Evolutionary conservation across 441 rosid genomes (phyloP).

Genomic region (Gossypium armourianum): DNA sequence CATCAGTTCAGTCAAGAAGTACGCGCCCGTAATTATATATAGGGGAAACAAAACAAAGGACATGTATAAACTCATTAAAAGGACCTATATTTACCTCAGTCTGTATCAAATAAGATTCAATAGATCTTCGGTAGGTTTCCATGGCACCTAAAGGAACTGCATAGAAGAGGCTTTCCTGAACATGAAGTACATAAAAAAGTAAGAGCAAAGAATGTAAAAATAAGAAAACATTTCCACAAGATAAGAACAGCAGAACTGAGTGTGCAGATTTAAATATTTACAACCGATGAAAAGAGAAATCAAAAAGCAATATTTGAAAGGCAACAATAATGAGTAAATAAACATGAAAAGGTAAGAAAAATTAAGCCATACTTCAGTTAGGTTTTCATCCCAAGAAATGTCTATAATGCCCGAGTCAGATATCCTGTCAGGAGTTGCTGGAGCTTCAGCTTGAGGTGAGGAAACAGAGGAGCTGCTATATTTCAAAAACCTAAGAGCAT

Average conservation of each 20-base stretch:
- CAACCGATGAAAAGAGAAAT: not conserved
- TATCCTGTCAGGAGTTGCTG: conserved; percentile 45
- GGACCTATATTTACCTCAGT: conserved; percentile 44
- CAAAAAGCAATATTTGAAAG: not conserved
- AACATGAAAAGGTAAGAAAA: conserved; percentile 1
- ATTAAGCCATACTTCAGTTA: conserved; percentile 58
- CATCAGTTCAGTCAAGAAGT: not conserved
- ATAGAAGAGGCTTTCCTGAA: conserved; percentile 91
- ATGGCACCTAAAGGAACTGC: conserved; percentile 76
- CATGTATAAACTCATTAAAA: conserved; percentile 7
- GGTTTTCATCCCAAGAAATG: conserved; percentile 55
- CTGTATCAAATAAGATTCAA: conserved; percentile 58
- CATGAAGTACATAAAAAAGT: conserved; percentile 17
- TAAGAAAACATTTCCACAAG: not conserved
- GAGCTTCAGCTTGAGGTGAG: conserved; percentile 51
- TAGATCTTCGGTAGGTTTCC: conserved; percentile 63
- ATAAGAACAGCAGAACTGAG: not conserved
- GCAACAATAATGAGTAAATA: conserved; percentile 9
- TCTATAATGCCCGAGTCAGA: conserved; percentile 46
- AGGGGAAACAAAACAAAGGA: conserved; percentile 11
- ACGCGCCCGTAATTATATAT: not conserved
- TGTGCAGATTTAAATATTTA: not conserved
- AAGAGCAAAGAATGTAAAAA: not conserved
- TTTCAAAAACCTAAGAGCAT: conserved; percentile 73
- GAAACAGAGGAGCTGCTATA: conserved; percentile 35